Conservation (phyloP, 805 yeast genomes). For the Kodamaea hsintzibuensis region DNA sequence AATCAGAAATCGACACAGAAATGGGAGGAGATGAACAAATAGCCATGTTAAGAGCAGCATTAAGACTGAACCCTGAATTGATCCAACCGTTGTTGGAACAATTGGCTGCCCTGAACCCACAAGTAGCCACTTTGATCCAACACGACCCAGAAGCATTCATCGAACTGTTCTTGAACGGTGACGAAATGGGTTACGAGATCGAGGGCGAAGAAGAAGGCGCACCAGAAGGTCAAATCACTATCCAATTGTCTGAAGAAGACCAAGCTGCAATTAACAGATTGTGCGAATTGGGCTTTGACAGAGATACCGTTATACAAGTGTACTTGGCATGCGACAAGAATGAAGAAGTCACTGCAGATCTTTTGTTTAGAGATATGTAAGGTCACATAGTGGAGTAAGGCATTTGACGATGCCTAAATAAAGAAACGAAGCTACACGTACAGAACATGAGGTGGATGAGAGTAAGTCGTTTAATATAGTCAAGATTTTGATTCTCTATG, state of each 20-base stretch:
- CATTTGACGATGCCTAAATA: not conserved
- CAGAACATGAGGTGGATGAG: not conserved
- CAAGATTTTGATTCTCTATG: not conserved
- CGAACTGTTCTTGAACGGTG: slow-evolving; percentile 63
- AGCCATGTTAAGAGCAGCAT: slow-evolving; percentile 65
- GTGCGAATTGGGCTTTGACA: slow-evolving; percentile 90
- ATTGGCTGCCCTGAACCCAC: slow-evolving; percentile 79
- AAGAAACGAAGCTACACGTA: not conserved
- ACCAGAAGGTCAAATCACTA: slow-evolving; percentile 43
- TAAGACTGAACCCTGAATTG: slow-evolving; percentile 85
- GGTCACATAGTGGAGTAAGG: not conserved
- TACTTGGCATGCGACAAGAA: slow-evolving; percentile 97
- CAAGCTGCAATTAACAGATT: slow-evolving; percentile 86
- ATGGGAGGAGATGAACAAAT: slow-evolving; percentile 45
- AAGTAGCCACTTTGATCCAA: slow-evolving; percentile 75
- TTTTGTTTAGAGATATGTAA: slow-evolving; percentile 60
- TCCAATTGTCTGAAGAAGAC: slow-evolving; percentile 76
- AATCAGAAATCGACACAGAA: slow-evolving; percentile 24
- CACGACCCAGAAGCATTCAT: slow-evolving; percentile 88
- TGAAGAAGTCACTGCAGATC: slow-evolving; percentile 95
- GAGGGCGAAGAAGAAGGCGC: slow-evolving; percentile 37
- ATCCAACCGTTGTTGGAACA: slow-evolving; percentile 82
- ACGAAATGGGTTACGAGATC: slow-evolving; percentile 43
- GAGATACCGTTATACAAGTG: slow-evolving; percentile 84
- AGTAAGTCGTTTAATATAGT: not conserved